Evolutionary conservation across 306 rosid species (phyloP).

Genomic region (Ceratonia siliqua): DNA sequence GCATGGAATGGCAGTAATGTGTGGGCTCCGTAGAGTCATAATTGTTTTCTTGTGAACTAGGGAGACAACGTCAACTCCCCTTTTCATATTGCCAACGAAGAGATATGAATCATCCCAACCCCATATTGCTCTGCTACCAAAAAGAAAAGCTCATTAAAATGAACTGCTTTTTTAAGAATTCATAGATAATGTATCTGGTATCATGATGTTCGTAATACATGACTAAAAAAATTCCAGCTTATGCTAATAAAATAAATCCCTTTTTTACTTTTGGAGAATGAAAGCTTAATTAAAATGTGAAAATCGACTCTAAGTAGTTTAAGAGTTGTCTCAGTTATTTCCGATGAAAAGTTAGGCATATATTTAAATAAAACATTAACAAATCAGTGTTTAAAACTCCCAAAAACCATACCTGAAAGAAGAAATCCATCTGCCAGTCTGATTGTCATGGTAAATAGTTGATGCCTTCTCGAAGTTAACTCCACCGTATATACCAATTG

Average conservation of each 20-base stretch:
- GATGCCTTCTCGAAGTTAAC: slow-evolving; percentile 52
- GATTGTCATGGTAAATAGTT: slow-evolving; percentile 58
- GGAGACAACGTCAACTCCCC: slow-evolving; percentile 81
- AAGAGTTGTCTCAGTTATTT: neutral
- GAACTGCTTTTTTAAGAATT: slow-evolving; percentile 3
- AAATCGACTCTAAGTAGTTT: neutral
- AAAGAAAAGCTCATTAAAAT: slow-evolving; percentile 23
- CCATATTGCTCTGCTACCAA: slow-evolving; percentile 82
- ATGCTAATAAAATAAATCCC: neutral
- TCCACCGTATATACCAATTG: slow-evolving; percentile 68
- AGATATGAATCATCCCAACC: slow-evolving; percentile 82
- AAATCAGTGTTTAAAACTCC: slow-evolving; percentile 10
- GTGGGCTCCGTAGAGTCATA: slow-evolving; percentile 59
- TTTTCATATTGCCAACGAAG: slow-evolving; percentile 79
- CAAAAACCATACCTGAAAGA: slow-evolving; percentile 65
- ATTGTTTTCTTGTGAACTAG: slow-evolving; percentile 41
- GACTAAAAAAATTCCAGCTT: neutral
- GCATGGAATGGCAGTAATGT: slow-evolving; percentile 82
- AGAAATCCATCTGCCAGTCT: slow-evolving; percentile 72
- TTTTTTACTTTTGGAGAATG: neutral
- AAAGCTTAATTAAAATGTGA: slow-evolving; percentile 18
- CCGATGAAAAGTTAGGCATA: neutral
- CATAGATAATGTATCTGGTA: neutral
- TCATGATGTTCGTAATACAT: neutral
- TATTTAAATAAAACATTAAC: neutral